Conservation (phyloP, 352 stramenopile genomes). For the Pythium coloratum region DNA sequence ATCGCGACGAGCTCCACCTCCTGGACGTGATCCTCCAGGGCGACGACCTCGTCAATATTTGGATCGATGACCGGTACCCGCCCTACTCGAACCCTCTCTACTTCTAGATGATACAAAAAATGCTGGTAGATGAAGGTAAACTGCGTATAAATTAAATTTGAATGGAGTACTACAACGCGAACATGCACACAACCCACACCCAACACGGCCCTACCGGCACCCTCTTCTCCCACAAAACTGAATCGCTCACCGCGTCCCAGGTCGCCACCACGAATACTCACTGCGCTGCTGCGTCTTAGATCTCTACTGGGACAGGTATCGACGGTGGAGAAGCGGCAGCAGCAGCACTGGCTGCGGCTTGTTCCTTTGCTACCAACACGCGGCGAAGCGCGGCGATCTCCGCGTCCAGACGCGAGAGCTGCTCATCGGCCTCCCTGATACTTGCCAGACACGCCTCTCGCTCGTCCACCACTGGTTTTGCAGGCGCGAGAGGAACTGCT, state of each 20-base stretch:
- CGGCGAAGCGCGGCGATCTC: slow-evolving; percentile 27
- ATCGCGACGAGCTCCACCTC: slow-evolving; percentile 58
- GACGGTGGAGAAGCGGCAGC: neutral
- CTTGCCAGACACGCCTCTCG: slow-evolving; percentile 5
- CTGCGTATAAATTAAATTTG: slow-evolving; percentile 3
- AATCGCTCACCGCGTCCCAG: neutral
- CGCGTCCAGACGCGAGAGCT: slow-evolving; percentile 27
- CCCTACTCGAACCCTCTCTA: slow-evolving; percentile 72
- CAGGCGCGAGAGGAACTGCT: neutral
- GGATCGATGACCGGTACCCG: slow-evolving; percentile 70
- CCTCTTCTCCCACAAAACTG: neutral
- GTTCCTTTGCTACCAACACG: slow-evolving; percentile 17
- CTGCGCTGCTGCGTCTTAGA: neutral
- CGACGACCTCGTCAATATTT: slow-evolving; percentile 73
- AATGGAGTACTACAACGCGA: neutral
- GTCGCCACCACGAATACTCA: neutral
- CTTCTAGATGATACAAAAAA: slow-evolving; percentile 29
- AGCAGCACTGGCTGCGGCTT: neutral
- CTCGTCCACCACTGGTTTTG: neutral
- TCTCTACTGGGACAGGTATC: neutral
- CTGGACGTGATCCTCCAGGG: slow-evolving; percentile 62
- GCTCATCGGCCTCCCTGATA: slow-evolving; percentile 20
- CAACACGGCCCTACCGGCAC: no score
- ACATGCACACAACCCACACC: neutral
- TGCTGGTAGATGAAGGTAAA: neutral